These are phyloP conservation scores for Rhytidiadelphus loreus DNA, from an alignment of 225 moss, liverwort and hornwort genomes.

Conservation along the genomic window DNA sequence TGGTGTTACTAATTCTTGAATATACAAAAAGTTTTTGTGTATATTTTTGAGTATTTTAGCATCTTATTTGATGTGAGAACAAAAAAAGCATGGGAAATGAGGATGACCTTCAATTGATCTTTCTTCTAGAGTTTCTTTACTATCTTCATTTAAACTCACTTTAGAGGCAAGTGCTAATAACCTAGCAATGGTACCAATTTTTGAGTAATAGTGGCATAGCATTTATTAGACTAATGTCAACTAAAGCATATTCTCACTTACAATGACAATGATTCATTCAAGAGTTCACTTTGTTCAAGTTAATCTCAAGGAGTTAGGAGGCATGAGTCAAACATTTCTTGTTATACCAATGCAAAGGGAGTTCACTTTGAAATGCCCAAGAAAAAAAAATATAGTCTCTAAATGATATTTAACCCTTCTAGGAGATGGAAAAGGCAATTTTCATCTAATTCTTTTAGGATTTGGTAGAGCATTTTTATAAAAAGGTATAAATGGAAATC, in stretches of 20 bases:
- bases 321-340: not conserved
- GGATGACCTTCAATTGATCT: not conserved
- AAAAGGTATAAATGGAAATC: not conserved
- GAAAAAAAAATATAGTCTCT: not conserved
- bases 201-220: not conserved
- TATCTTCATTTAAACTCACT: not conserved
- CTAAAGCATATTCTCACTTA: accelerated
- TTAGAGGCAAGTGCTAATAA: too few relatives aligned
- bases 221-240: not conserved
- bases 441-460: not conserved
- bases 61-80: not conserved
- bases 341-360: not conserved
- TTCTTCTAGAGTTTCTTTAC: not conserved
- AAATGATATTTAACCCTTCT: too few relatives aligned
- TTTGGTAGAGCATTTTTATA: not conserved
- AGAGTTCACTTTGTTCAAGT: not conserved
- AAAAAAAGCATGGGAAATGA: not conserved
- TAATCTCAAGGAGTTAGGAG: not conserved
- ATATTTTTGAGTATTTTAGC: not conserved
- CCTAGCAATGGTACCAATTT: not conserved
- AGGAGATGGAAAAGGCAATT: not conserved
- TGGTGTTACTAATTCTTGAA: not conserved
- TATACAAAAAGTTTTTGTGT: not conserved
- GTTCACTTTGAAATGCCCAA: not conserved
- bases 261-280: not conserved